Evolutionary conservation across 345 rosid species (phyloP).

Genomic region (Lepidium africanum): DNA sequence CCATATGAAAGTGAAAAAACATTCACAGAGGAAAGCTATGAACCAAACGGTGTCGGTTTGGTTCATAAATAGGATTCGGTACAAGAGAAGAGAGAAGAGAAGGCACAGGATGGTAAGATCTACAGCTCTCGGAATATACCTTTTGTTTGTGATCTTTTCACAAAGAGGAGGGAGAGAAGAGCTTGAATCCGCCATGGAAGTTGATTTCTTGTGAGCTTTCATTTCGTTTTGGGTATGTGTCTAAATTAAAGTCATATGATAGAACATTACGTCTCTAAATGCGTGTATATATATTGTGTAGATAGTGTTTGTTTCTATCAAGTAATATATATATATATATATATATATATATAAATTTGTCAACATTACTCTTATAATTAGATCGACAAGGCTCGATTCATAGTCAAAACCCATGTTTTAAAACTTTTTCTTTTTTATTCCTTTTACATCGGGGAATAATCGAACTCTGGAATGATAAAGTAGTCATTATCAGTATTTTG

Average conservation of each 20-base stretch:
- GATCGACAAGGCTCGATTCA: too few relatives aligned
- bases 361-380: too few relatives aligned
- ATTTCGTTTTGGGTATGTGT: neutral
- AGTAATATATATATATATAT: too few relatives aligned
- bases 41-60: conserved; percentile 44
- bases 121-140: conserved; percentile 5
- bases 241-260: neutral
- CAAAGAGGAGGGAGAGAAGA: conserved; percentile 15
- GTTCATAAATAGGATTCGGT: conserved; percentile 8
- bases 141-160: conserved; percentile 12
- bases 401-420: too few relatives aligned
- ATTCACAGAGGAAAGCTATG: conserved; percentile 58
- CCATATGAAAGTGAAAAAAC: conserved; percentile 51
- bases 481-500: too few relatives aligned
- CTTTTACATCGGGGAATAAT: too few relatives aligned
- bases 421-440: too few relatives aligned
- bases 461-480: too few relatives aligned
- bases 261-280: neutral
- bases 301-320: neutral
- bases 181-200: conserved; percentile 18
- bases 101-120: conserved; percentile 23
- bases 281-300: neutral
- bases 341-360: too few relatives aligned
- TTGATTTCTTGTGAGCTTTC: neutral
- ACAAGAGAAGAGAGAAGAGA: conserved; percentile 24